Evolutionary conservation across 176 grass and related monocot species (phyloP), one percentile per base, ranked within the genome.

Genomic region (Luzula sylvatica): DNA sequence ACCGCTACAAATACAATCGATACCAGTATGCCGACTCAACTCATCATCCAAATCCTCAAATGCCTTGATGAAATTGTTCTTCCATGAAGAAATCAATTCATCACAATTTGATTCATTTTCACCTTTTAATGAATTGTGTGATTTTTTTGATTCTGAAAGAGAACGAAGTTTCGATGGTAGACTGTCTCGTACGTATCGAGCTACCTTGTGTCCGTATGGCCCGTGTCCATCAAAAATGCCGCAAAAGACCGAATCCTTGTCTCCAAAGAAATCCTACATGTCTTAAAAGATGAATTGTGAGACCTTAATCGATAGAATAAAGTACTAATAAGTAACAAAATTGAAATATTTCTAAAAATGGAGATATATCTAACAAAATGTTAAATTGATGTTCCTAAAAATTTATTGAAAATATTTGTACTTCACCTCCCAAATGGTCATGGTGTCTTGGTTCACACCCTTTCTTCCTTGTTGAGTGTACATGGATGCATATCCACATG

Each of bases 361-460:
- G 12, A 55, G 11, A 54, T 41, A 29, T 13, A 38, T 4, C 43
- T 38, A 42, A 15, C 9, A n/a, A 25, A 42, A 35, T 44, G 8
- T 11, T 15, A 3, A 27, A 8, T 23, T 15, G 16, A 7, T 7
- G 26, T 21, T 18, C 3, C 18, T 38, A 51, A 30, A 16, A 47
- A 23, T 56, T 15, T n/a, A n/a, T n/a, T 19, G 16, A 58, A 42
- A 56, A 29, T 11, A 50, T 21, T 0, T 15, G 1, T 3, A 29
- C 3, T 8, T 62, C 55, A 87, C 90, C 84, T 96, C 84, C 74
- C 45, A 82, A 50, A 78, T 60, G 19, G 67, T 67, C 84, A 96
- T 96, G 65, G 90, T 68, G 27, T 96, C 90, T 74, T 96, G 90
- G 77, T 96, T 96, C 67, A 81, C 68, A 11, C 90, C 90, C 58